Conservation (phyloP, 768 basidiomycete genomes). For the Serendipita vermifera region DNA sequence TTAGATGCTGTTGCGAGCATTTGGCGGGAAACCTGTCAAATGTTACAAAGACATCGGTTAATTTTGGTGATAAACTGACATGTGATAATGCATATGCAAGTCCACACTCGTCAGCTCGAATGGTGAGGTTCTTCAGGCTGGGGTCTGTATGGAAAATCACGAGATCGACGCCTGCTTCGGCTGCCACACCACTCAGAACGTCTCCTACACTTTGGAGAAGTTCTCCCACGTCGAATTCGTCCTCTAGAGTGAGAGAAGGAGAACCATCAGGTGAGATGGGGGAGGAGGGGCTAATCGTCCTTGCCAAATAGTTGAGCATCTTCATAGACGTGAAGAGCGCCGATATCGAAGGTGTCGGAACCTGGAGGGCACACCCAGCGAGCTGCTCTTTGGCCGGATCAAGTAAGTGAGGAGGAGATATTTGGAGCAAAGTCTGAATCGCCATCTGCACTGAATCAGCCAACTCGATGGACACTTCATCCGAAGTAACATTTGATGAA, state of each 20-base stretch:
- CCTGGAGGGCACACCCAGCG: constrained; percentile 72
- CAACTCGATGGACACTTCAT: constrained; percentile 64
- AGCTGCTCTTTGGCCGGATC: constrained; percentile 92
- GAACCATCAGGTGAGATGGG: neutral
- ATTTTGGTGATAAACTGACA: constrained; percentile 38
- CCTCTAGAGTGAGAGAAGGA: constrained; percentile 17
- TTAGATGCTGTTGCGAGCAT: constrained; percentile 50
- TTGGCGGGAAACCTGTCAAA: constrained; percentile 82
- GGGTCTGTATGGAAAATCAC: constrained; percentile 85
- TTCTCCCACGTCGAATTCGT: constrained; percentile 87
- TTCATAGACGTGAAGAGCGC: constrained; percentile 87
- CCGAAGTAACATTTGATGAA: constrained; percentile 16
- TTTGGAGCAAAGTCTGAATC: constrained; percentile 80
- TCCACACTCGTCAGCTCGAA: constrained; percentile 74
- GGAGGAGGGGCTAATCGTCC: constrained; percentile 43
- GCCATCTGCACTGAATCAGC: constrained; percentile 85
- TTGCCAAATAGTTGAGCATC: constrained; percentile 83
- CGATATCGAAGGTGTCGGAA: constrained; percentile 78
- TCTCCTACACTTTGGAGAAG: constrained; percentile 82
- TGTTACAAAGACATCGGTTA: neutral
- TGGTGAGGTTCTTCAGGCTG: constrained; percentile 73
- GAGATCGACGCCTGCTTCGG: constrained; percentile 75
- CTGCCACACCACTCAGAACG: constrained; percentile 69
- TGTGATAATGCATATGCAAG: constrained; percentile 70
- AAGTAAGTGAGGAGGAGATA: constrained; percentile 79